Conservation (phyloP, 2,329 filamentous ascomycete species). For the Blumeriella jaapii region DNA sequence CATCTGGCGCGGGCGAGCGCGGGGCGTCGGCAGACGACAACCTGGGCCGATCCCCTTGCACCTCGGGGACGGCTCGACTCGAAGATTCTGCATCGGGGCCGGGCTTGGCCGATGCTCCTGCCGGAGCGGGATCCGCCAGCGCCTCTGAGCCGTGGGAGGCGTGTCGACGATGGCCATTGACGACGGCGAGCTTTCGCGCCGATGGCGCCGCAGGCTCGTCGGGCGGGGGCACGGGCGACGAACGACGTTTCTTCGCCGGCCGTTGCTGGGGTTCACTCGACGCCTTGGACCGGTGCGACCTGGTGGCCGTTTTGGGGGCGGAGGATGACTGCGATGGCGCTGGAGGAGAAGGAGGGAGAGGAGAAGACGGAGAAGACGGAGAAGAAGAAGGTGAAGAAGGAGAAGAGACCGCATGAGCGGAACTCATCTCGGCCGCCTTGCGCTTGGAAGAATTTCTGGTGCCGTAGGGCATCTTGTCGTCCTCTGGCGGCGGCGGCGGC, state of each 20-base stretch:
- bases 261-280: slow-evolving; percentile 11
- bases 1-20: slow-evolving; percentile 2
- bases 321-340: slow-evolving; percentile 6
- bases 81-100: slow-evolving; percentile 4
- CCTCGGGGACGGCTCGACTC: slow-evolving; percentile 5
- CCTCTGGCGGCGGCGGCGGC: too few relatives aligned
- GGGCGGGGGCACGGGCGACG: slow-evolving; percentile 4
- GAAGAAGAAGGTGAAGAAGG: too few relatives aligned
- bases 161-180: background rate
- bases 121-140: background rate
- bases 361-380: too few relatives aligned
- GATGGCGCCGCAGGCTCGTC: too few relatives aligned
- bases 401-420: slow-evolving; percentile 1
- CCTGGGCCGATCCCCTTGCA: slow-evolving; percentile 9
- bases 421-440: slow-evolving; percentile 16
- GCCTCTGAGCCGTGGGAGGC: background rate
- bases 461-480: slow-evolving; percentile 11
- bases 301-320: slow-evolving; percentile 10
- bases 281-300: too few relatives aligned
- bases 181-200: background rate
- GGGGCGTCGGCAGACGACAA: slow-evolving; percentile 5
- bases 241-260: slow-evolving; percentile 15
- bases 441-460: slow-evolving; percentile 18
- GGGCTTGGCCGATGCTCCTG: slow-evolving; percentile 4
- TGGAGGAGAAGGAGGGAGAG: slow-evolving; percentile 7